These are phyloP conservation scores for Papiliotrema flavescens DNA, from an alignment of 1,284 basidiomycete species.

Conservation along the genomic window DNA sequence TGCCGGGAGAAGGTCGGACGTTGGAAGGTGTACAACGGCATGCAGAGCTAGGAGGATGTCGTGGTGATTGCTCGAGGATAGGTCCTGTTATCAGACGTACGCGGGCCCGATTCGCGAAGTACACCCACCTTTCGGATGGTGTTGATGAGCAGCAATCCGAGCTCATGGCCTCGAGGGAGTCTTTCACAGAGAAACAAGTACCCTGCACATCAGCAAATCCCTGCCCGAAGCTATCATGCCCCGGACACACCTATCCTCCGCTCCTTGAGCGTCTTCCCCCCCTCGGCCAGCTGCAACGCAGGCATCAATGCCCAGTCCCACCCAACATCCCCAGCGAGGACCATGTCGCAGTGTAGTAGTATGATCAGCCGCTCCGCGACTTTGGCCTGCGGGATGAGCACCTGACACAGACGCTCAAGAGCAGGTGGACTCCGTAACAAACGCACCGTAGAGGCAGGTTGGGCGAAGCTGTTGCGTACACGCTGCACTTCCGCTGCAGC, in stretches of 20 bases:
- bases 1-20: conserved; percentile 38
- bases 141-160: conserved; percentile 43
- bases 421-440: neutral
- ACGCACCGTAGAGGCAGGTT: conserved; percentile 21
- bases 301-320: conserved; percentile 37
- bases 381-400: conserved; percentile 17
- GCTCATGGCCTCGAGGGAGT: conserved; percentile 35
- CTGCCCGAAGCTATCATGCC: neutral
- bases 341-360: conserved; percentile 26
- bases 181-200: conserved; percentile 41
- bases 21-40: conserved; percentile 35
- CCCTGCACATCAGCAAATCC: conserved; percentile 13
- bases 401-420: neutral
- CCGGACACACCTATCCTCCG: conserved; percentile 31
- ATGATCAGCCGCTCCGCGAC: conserved; percentile 36
- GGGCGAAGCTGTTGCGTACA: conserved; percentile 12
- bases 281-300: conserved; percentile 42
- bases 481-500: conserved; percentile 20
- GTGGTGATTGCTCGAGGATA: conserved; percentile 22
- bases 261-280: conserved; percentile 26
- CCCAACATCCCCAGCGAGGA: neutral
- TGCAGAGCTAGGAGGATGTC: conserved; percentile 37
- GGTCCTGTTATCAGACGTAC: conserved; percentile 24
- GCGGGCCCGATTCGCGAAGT: neutral
- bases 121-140: conserved; percentile 43